Conservation (phyloP, 169 alveolate genomes). For the Plasmodium gaboni region DNA sequence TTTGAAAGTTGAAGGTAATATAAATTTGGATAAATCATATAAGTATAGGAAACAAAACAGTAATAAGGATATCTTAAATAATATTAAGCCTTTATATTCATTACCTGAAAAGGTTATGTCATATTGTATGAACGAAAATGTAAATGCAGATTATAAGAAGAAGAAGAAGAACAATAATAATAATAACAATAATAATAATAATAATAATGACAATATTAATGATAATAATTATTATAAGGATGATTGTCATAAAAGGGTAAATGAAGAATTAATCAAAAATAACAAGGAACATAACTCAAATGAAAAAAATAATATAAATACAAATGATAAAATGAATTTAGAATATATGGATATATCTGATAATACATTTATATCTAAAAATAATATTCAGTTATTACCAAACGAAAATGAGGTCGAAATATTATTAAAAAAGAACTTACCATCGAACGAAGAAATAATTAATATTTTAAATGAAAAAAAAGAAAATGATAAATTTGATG, state of each 20-base stretch:
- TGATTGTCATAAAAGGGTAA: too few species aligned
- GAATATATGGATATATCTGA: too few species aligned
- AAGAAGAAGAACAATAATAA: neutral
- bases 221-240: too few species aligned
- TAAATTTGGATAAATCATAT: constrained; percentile 54
- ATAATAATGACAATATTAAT: too few species aligned
- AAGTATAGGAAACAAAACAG: constrained; percentile 62
- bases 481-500: neutral
- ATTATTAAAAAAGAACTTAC: neutral
- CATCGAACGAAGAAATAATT: constrained; percentile 9
- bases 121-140: constrained; percentile 25
- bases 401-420: too few species aligned
- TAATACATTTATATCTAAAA: too few species aligned
- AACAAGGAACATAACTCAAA: too few species aligned
- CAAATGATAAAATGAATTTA: too few species aligned
- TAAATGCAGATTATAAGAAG: neutral
- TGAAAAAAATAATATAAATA: too few species aligned
- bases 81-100: constrained; percentile 71
- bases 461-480: neutral
- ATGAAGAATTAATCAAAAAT: too few species aligned
- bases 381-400: too few species aligned
- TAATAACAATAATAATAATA: too few species aligned
- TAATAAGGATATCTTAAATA: constrained; percentile 39
- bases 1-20: constrained; percentile 44
- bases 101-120: constrained; percentile 60